Evolutionary conservation across 257 asterid species (phyloP).

Genomic region (Leptodermis oblonga): DNA sequence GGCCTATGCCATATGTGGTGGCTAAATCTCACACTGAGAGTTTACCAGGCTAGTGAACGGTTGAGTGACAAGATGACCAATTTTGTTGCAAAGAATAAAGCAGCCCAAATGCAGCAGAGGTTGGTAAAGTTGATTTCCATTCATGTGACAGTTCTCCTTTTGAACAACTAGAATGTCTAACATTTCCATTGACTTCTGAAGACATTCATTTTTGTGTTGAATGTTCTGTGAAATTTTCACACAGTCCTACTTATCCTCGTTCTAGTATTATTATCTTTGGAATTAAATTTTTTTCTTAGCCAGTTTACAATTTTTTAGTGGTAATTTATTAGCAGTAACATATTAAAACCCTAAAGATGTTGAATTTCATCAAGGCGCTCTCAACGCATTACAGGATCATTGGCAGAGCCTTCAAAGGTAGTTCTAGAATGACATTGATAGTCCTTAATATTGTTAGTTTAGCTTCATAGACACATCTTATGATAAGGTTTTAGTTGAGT

Average conservation of each 20-base stretch:
- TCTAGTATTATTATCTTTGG: neutral
- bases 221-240: neutral
- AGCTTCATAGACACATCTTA: neutral
- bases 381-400: neutral
- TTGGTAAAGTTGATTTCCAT: slow-evolving; percentile 25
- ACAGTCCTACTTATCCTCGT: neutral
- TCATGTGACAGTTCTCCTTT: neutral
- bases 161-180: neutral
- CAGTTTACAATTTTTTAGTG: neutral
- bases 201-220: neutral
- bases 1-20: slow-evolving; percentile 18
- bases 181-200: neutral
- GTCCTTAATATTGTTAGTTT: neutral
- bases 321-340: neutral
- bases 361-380: neutral
- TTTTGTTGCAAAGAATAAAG: slow-evolving; percentile 89
- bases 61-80: slow-evolving; percentile 78
- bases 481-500: neutral
- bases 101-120: slow-evolving; percentile 97
- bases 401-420: neutral
- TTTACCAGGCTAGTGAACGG: slow-evolving; percentile 80
- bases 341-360: neutral
- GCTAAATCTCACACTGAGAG: slow-evolving; percentile 16
- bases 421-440: neutral
- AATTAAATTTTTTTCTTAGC: neutral